Evolutionary conservation across 257 asterid species (phyloP).

Genomic region (Capsicum rhomboideum): DNA sequence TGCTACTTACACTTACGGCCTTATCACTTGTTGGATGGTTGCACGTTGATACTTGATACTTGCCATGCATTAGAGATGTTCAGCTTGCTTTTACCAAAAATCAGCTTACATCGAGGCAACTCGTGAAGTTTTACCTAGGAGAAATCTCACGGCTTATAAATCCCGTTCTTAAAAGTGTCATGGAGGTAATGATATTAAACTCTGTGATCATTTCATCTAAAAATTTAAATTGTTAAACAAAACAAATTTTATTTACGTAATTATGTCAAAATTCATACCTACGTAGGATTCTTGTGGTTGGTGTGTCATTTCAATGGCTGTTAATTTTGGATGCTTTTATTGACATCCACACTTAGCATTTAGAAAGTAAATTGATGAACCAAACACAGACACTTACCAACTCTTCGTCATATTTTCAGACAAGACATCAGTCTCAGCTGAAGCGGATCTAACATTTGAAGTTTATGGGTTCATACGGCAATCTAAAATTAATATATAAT

Average conservation of each 20-base stretch:
- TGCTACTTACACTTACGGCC: not conserved
- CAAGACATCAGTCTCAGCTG: no score
- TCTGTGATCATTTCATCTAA: not conserved
- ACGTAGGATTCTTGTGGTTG: not conserved
- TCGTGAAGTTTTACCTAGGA: constrained; percentile 28
- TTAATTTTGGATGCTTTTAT: not conserved
- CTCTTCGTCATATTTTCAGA: no score
- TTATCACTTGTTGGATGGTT: not conserved
- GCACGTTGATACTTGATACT: not conserved
- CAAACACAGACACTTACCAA: not conserved
- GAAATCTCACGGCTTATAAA: constrained; percentile 22
- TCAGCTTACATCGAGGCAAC: constrained; percentile 28
- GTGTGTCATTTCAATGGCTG: not conserved
- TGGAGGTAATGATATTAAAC: constrained; percentile 16
- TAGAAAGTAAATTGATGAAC: not conserved
- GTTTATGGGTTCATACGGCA: no score
- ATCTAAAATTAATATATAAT: no score
- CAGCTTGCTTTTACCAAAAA: constrained; percentile 27
- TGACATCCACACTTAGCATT: not conserved
- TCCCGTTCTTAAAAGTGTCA: constrained; percentile 36
- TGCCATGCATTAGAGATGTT: constrained; percentile 18
- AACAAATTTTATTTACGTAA: no score
- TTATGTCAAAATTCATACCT: no score
- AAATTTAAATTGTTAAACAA: not conserved
- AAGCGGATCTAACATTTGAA: no score